Conservation (phyloP, 1,284 basidiomycete species). For the Melampsora americana region DNA sequence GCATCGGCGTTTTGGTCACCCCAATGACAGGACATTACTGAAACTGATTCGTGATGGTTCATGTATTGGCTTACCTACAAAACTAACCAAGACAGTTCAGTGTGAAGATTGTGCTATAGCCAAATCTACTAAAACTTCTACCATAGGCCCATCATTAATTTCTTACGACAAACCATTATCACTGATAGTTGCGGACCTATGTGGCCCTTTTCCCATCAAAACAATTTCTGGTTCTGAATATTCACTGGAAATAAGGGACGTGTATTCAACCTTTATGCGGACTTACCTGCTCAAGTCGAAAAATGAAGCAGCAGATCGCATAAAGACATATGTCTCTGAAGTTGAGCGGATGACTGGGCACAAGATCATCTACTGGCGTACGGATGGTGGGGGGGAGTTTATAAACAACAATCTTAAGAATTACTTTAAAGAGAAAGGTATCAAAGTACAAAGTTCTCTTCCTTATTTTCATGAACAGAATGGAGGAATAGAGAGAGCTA, state of each 20-base stretch:
- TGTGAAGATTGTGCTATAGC: too few species aligned
- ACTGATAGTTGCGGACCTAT: not conserved
- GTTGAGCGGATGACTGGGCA: not conserved
- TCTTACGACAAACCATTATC: not conserved
- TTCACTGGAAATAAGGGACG: not conserved
- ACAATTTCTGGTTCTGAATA: not conserved
- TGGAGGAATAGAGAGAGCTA: too few species aligned
- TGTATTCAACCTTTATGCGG: not conserved
- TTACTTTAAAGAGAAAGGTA: not conserved
- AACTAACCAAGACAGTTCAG: not conserved
- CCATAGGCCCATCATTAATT: not conserved
- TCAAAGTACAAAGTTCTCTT: too few species aligned
- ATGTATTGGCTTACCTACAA: not conserved
- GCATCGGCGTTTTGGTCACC: not conserved
- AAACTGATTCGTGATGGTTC: not conserved
- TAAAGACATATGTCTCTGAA: not conserved
- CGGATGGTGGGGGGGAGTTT: not conserved
- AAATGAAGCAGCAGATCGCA: not conserved
- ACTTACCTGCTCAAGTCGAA: too few species aligned
- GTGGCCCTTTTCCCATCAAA: not conserved
- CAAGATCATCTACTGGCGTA: not conserved
- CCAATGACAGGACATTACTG: not conserved
- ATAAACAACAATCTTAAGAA: not conserved
- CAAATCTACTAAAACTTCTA: not conserved
- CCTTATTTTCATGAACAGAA: too few species aligned